A percentile compares a stretch with the other conserved stretches of the same genome.
phyloP scores from a whole-genome alignment of 768 basidiomycete species.

The Crucibulum laeve region DNA sequence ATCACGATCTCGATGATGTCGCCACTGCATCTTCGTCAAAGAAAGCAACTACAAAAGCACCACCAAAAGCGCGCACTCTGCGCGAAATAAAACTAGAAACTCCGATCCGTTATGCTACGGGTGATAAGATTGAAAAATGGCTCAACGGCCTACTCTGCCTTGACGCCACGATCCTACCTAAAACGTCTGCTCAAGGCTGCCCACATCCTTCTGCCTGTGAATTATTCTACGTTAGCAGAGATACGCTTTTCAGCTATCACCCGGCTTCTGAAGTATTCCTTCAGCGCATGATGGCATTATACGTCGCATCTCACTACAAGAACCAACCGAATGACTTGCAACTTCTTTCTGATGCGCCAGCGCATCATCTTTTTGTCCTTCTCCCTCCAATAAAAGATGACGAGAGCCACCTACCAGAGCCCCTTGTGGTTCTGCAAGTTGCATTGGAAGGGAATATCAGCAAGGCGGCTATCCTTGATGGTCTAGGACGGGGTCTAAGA shows the following conservation, averaged over 20 bases:
- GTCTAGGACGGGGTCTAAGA: slow-evolving; percentile 75
- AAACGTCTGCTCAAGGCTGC: slow-evolving; percentile 58
- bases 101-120: slow-evolving; percentile 86
- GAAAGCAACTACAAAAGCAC: slow-evolving; percentile 48
- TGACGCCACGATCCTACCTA: slow-evolving; percentile 64
- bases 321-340: slow-evolving; percentile 99
- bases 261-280: slow-evolving; percentile 97
- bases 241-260: slow-evolving; percentile 96
- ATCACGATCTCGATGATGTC: slow-evolving; percentile 36
- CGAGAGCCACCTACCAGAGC: slow-evolving; percentile 88
- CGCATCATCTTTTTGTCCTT: slow-evolving; percentile 94
- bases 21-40: slow-evolving; percentile 38
- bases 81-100: slow-evolving; percentile 94
- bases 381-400: slow-evolving; percentile 90
- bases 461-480: slow-evolving; percentile 80
- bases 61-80: slow-evolving; percentile 68
- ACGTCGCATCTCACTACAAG: slow-evolving; percentile 98
- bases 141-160: slow-evolving; percentile 87
- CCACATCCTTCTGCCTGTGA: slow-evolving; percentile 94
- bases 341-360: slow-evolving; percentile 93
- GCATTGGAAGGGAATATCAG: slow-evolving; percentile 94
- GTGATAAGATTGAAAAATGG: slow-evolving; percentile 93
- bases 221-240: slow-evolving; percentile 91
- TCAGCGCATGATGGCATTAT: slow-evolving; percentile 97
- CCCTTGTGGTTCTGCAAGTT: slow-evolving; percentile 92